A percentile compares a stretch with the other conserved stretches of the same genome.
Conservation (phyloP, 257 asterid genomes). For the Lycium barbarum region DNA sequence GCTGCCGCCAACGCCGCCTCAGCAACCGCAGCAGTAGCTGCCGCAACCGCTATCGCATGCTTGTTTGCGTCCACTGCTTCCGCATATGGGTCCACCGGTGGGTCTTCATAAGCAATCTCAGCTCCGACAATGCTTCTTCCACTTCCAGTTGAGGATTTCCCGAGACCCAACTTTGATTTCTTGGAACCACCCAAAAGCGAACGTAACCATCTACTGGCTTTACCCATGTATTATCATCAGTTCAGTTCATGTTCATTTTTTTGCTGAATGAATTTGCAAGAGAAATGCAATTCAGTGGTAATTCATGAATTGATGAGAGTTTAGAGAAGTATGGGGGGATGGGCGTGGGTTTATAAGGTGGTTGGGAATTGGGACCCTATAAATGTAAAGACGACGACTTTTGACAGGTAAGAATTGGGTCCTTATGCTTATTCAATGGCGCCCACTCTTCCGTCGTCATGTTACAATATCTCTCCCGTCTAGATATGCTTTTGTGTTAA, state of each 20-base stretch:
- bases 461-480: neutral
- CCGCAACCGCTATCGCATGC: constrained; percentile 98
- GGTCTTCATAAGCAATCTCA: constrained; percentile 37
- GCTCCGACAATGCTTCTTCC: constrained; percentile 5
- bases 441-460: constrained; percentile 26
- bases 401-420: constrained; percentile 58
- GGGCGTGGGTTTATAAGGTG: constrained; percentile 36
- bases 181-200: constrained; percentile 56
- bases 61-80: constrained; percentile 72
- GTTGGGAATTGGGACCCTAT: constrained; percentile 50
- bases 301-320: constrained; percentile 10
- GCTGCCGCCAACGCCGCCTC: constrained; percentile 99
- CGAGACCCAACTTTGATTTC: constrained; percentile 44
- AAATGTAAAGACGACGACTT: constrained; percentile 50
- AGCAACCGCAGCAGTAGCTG: constrained; percentile 96
- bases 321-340: constrained; percentile 40
- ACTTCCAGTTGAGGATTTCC: constrained; percentile 35
- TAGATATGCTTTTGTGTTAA: neutral
- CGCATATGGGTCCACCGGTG: constrained; percentile 46
- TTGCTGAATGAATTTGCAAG: neutral
- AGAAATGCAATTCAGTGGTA: neutral
- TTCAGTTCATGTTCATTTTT: neutral
- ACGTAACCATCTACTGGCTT: constrained; percentile 67
- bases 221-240: constrained; percentile 69
- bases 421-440: constrained; percentile 27